phyloP scores from a whole-genome alignment of 345 rosid genomes.

The Syzygium jambos region DNA sequence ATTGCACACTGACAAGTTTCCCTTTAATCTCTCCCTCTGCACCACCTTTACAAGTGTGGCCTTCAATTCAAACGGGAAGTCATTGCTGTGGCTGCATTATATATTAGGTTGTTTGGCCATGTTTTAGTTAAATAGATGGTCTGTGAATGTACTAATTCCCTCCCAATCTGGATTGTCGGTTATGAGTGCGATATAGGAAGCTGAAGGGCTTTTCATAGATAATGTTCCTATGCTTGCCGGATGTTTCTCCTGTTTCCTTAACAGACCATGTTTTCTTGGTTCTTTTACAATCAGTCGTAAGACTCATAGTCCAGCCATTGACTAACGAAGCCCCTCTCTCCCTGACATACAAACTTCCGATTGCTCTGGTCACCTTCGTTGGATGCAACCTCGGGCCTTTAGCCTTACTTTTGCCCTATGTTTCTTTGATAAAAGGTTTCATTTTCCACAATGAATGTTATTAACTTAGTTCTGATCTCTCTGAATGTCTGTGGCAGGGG shows the following conservation, averaged over 20 bases:
- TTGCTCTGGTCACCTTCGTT: not conserved
- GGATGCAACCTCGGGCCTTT: not conserved
- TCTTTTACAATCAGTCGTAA: not conserved
- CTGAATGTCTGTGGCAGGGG: conserved; percentile 31
- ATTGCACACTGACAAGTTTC: not conserved
- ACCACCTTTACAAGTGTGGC: not conserved
- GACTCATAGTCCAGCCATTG: not conserved
- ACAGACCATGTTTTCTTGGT: not conserved
- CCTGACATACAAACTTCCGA: not conserved
- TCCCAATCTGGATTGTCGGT: not conserved
- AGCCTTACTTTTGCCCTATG: not conserved
- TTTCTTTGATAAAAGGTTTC: not conserved
- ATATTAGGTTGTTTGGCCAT: not conserved
- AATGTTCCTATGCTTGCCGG: not conserved
- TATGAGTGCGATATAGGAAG: not conserved
- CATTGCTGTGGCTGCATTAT: not conserved
- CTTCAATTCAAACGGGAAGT: not conserved
- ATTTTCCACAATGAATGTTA: not conserved
- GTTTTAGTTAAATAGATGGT: not conserved
- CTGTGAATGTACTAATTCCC: not conserved
- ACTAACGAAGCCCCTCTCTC: not conserved
- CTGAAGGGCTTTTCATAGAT: not conserved
- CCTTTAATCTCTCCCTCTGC: not conserved
- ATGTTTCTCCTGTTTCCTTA: not conserved
- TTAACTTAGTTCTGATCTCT: not conserved